These are phyloP conservation scores for Antrodiella citrinella DNA, from an alignment of 768 basidiomycete species.

Conservation along the genomic window DNA sequence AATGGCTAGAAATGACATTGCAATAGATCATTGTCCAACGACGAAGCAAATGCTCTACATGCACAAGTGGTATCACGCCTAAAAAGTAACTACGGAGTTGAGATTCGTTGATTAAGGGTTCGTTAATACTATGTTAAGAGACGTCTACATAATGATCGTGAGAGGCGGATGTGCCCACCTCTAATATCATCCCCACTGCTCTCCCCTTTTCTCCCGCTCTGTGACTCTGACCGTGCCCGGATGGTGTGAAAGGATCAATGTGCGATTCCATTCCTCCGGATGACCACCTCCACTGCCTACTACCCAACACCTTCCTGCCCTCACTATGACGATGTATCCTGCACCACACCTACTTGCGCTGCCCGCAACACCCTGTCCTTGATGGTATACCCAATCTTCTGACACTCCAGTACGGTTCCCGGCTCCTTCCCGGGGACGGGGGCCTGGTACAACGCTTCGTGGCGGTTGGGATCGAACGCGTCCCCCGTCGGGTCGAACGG, in stretches of 20 bases:
- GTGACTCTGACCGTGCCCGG: not conserved
- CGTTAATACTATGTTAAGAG: conserved; percentile 16
- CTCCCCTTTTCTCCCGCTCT: not conserved
- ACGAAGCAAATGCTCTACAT: conserved; percentile 83
- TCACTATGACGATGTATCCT: conserved; percentile 40
- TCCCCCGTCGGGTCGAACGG: conserved; percentile 91
- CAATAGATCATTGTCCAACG: conserved; percentile 74
- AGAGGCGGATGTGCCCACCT: not conserved
- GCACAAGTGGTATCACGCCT: conserved; percentile 47
- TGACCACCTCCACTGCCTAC: not conserved
- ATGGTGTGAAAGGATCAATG: not conserved
- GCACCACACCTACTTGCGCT: conserved; percentile 93
- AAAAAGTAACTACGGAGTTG: conserved; percentile 62
- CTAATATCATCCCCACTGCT: conserved; percentile 11
- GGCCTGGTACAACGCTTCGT: conserved; percentile 93
- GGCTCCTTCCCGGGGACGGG: conserved; percentile 86
- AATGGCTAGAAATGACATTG: not conserved
- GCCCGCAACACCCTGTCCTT: conserved; percentile 90
- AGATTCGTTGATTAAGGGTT: conserved; percentile 68
- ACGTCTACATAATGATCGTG: not conserved
- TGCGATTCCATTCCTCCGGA: not conserved
- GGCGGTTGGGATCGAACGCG: conserved; percentile 88
- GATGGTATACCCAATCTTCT: conserved; percentile 88
- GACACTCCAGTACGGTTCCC: conserved; percentile 85
- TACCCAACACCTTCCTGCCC: conserved; percentile 1